These are phyloP conservation scores for Spergularia azorica DNA, from an alignment of 179 eudicot genomes.

Conservation along the genomic window DNA sequence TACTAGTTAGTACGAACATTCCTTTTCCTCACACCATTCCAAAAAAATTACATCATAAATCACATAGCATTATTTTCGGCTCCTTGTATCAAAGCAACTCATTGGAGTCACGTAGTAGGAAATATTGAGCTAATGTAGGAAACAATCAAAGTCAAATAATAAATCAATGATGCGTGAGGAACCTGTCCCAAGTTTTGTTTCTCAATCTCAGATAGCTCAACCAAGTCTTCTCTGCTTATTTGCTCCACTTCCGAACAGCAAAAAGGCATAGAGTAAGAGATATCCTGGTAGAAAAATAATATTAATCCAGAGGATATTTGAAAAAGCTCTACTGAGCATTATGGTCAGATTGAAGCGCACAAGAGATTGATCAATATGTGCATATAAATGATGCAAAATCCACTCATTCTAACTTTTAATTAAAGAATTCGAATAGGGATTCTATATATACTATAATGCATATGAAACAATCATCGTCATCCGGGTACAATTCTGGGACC, in stretches of 20 bases:
- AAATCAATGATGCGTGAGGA: slow-evolving; percentile 20
- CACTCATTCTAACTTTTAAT: neutral
- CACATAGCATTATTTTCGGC: neutral
- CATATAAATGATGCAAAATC: neutral
- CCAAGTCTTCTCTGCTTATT: slow-evolving; percentile 76
- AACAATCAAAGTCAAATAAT: neutral
- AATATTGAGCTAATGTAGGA: neutral
- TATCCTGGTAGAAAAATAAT: slow-evolving; percentile 48
- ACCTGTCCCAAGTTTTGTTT: slow-evolving; percentile 90
- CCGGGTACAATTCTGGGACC: neutral
- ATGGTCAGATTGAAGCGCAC: neutral
- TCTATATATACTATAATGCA: neutral
- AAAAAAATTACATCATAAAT: neutral
- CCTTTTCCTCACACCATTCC: neutral
- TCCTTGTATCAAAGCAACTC: neutral
- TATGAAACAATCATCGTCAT: neutral
- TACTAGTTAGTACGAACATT: neutral
- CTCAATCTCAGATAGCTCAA: slow-evolving; percentile 93
- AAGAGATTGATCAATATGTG: neutral
- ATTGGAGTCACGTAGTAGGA: neutral
- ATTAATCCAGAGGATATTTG: neutral
- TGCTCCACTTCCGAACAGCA: slow-evolving; percentile 74
- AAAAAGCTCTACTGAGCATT: neutral
- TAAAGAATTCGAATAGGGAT: neutral
- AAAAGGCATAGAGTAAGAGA: slow-evolving; percentile 83